Conservation (phyloP, 345 rosid species). For the Orychophragmus violaceus region DNA sequence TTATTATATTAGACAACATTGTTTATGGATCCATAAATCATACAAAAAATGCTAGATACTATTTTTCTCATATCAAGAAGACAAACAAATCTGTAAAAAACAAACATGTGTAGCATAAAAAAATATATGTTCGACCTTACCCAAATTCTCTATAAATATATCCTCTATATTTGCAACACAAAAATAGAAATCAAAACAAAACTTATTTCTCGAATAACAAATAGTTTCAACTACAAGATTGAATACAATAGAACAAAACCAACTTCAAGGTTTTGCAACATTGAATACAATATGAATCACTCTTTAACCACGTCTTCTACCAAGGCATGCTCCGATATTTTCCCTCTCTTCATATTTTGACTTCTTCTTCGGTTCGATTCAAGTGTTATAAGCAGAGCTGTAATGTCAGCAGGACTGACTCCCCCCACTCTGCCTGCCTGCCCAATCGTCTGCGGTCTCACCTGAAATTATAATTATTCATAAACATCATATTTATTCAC, state of each 20-base stretch:
- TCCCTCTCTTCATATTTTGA: slow-evolving; percentile 52
- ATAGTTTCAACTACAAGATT: background rate
- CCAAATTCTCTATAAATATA: too few species aligned
- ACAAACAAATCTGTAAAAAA: too few species aligned
- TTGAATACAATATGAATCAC: background rate
- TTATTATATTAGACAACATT: too few species aligned
- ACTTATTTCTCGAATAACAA: too few species aligned
- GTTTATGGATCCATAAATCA: too few species aligned
- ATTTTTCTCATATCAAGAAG: too few species aligned
- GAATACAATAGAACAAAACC: background rate
- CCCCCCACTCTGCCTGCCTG: slow-evolving; percentile 97
- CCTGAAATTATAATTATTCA: slow-evolving; percentile 39
- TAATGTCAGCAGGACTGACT: slow-evolving; percentile 92
- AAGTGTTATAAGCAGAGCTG: slow-evolving; percentile 77
- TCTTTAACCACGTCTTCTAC: slow-evolving; percentile 22
- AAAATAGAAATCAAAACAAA: too few species aligned
- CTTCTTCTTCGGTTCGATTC: slow-evolving; percentile 69
- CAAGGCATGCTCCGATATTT: slow-evolving; percentile 34
- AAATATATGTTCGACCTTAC: too few species aligned
- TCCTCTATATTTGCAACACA: too few species aligned
- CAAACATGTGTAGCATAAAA: too few species aligned
- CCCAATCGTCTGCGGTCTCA: slow-evolving; percentile 84
- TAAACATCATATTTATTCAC: background rate
- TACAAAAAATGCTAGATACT: too few species aligned
- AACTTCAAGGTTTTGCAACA: background rate